Evolutionary conservation across 805 yeast species (phyloP).

Genomic region (Saccharomyces mikatae): DNA sequence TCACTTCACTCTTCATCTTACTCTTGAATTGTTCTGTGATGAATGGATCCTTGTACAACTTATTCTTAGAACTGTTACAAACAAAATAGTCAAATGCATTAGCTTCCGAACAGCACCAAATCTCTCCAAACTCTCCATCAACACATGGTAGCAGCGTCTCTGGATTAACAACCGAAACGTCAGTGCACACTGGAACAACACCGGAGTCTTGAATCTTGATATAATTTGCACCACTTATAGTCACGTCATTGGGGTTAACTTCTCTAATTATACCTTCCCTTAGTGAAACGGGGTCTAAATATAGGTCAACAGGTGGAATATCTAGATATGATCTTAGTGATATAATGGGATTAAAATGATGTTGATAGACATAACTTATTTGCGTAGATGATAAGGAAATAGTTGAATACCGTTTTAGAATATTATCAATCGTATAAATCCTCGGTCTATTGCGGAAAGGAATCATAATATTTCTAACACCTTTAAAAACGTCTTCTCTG

Average conservation of each 20-base stretch:
- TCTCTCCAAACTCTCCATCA: slow-evolving; percentile 92
- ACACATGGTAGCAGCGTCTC: slow-evolving; percentile 73
- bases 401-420: slow-evolving; percentile 54
- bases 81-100: slow-evolving; percentile 56
- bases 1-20: slow-evolving; percentile 50
- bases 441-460: slow-evolving; percentile 72
- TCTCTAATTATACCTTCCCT: slow-evolving; percentile 82
- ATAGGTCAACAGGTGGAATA: slow-evolving; percentile 79
- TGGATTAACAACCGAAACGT: slow-evolving; percentile 90
- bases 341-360: slow-evolving; percentile 73
- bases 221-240: slow-evolving; percentile 31
- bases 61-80: slow-evolving; percentile 28
- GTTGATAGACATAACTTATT: slow-evolving; percentile 69
- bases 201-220: slow-evolving; percentile 88
- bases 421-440: slow-evolving; percentile 45
- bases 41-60: slow-evolving; percentile 45
- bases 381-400: slow-evolving; percentile 61
- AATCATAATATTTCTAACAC: slow-evolving; percentile 75
- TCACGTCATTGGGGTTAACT: slow-evolving; percentile 47
- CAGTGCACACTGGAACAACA: slow-evolving; percentile 90
- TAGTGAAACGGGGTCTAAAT: slow-evolving; percentile 78
- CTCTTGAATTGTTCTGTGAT: slow-evolving; percentile 52
- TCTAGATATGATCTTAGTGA: slow-evolving; percentile 75
- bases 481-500: slow-evolving; percentile 35
- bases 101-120: slow-evolving; percentile 91